Evolutionary conservation across 2,329 filamentous ascomycete species (phyloP), one percentile per base, ranked within the genome.

Genomic region (Trichophyton simii): DNA sequence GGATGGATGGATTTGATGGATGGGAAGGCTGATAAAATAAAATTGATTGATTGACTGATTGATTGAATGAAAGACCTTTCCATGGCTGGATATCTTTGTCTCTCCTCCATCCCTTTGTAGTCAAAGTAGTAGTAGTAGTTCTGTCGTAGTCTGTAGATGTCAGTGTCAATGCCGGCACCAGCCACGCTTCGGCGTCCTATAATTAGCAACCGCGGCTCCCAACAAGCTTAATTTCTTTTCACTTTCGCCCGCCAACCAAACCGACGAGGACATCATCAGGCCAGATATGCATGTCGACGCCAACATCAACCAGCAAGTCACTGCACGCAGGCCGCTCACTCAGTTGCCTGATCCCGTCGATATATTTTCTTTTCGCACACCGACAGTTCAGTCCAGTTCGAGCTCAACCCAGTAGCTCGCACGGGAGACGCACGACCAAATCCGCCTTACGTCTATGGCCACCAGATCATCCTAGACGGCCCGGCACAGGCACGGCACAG

Each of bases 81-180:
- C 52, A 36, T 55, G 52, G 28, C n/a, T 36, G 38, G 58, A 57
- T 31, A 62, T 61, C 36, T 58, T 36, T 55, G 28, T 31, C n/a
- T 36, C 9, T 2, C 4, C 11, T 38, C 9, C 3, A 18, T 18
- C 34, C 3, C 11, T 13, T 3, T 38, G 34, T 38, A 38, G 34
- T 38, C 34, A 13, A 38, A 9, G 34, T 38, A 38, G 34, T 38
- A 38, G 34, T 38, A 18, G 18, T 18, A 5, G 3, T 28, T 28
- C 25, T 36, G 8, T 9, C 34, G 34, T 38, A 38, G 34, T 38
- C 34, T 11, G 11, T 13, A 13, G 9, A 11, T 13, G 34, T 38
- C 25, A 28, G 4, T 28, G 25, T 28, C 25, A 11, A 36, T 36
- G 7, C 11, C 3, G 3, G 34, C 11, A 36, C 11, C 9, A 13